Percentiles rank a stretch among this genome's conserved stretches.
phyloP scores from a whole-genome alignment of 805 yeast species.

The Alloascoidea hylecoeti region DNA sequence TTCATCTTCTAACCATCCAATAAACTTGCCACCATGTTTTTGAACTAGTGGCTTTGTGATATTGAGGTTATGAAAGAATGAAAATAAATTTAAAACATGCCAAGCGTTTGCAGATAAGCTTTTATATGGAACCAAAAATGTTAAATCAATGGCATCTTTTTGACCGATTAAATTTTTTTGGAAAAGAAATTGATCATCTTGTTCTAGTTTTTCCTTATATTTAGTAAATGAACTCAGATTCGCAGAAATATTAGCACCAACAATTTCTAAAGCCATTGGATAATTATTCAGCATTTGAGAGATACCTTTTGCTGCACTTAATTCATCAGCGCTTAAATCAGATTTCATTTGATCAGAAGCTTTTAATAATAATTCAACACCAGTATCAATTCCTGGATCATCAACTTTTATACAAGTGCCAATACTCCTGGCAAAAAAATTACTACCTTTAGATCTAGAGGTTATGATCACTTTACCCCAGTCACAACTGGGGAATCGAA shows the following conservation, averaged over 20 bases:
- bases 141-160: slow-evolving; percentile 1
- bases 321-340: background rate
- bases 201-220: background rate
- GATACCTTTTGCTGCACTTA: background rate
- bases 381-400: background rate
- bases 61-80: background rate
- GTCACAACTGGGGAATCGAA: background rate
- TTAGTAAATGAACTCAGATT: background rate
- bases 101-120: background rate
- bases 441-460: background rate
- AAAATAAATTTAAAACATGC: background rate
- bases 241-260: background rate
- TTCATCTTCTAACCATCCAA: background rate
- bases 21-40: background rate
- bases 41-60: background rate
- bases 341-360: background rate
- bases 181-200: background rate
- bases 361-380: background rate
- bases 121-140: background rate
- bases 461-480: background rate
- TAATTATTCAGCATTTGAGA: background rate
- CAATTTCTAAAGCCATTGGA: background rate
- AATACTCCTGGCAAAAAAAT: too few species aligned
- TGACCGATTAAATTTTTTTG: background rate
- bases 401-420: background rate